These are phyloP conservation scores for Hyaloperonospora brassicae DNA, from an alignment of 352 stramenopile species.

Conservation along the genomic window DNA sequence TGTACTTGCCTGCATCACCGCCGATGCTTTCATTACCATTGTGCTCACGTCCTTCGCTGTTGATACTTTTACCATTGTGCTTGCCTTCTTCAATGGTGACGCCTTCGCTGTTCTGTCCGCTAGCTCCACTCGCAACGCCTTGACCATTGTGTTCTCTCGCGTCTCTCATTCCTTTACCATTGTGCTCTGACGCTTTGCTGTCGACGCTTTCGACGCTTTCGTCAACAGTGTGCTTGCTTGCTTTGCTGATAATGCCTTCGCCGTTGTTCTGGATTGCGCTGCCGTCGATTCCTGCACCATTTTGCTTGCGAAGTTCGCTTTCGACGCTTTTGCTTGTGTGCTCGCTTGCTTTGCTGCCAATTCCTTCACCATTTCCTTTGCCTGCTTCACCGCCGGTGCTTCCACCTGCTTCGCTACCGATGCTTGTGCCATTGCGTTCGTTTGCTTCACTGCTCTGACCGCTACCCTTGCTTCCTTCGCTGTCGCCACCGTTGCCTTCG, in stretches of 20 bases:
- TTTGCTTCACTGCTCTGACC: not conserved
- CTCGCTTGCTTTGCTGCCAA: not conserved
- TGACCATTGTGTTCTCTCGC: no score
- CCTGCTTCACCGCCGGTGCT: not conserved
- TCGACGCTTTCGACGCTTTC: not conserved
- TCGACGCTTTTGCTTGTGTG: no score
- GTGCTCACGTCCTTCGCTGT: not conserved
- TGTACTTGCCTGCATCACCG: not conserved
- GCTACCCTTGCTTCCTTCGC: not conserved
- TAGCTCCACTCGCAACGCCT: not conserved
- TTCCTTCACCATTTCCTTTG: no score
- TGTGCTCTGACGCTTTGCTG: not conserved
- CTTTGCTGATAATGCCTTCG: not conserved
- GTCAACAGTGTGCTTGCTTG: not conserved
- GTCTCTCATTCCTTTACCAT: no score
- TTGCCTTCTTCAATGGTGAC: not conserved
- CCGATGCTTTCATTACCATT: not conserved
- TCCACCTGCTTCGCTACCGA: not conserved
- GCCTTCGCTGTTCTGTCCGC: not conserved
- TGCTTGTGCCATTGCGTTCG: slow-evolving; percentile 2
- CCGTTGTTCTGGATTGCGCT: not conserved
- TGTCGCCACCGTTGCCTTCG: not conserved
- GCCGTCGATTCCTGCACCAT: not conserved
- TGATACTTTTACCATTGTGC: not conserved
- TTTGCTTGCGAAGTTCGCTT: no score